phyloP scores from a whole-genome alignment of 768 basidiomycete species.

The Gautieria morchelliformis region DNA sequence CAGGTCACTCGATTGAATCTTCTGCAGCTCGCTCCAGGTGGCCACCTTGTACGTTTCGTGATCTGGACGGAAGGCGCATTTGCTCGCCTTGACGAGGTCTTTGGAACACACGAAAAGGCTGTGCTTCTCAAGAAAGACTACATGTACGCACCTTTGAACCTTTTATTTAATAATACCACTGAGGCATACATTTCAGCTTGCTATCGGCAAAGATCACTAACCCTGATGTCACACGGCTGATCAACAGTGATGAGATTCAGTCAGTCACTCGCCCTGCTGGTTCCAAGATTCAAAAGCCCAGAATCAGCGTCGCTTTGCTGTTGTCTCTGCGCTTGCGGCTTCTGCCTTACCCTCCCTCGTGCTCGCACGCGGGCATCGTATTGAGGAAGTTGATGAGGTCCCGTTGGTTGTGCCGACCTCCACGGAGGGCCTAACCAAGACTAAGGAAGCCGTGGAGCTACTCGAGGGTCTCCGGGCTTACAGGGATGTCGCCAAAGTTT shows the following conservation, averaged over 20 bases:
- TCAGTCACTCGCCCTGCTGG: slow-evolving; percentile 89
- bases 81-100: slow-evolving; percentile 85
- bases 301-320: no score
- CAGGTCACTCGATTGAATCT: slow-evolving; percentile 92
- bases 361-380: no score
- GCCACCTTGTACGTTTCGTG: slow-evolving; percentile 96
- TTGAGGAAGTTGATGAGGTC: no score
- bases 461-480: no score
- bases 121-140: slow-evolving; percentile 85
- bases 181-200: slow-evolving; percentile 38
- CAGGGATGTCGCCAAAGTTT: no score
- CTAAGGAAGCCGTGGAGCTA: no score
- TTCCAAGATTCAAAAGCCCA: slow-evolving; percentile 72
- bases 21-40: slow-evolving; percentile 98
- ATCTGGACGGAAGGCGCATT: slow-evolving; percentile 99
- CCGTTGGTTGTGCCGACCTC: no score
- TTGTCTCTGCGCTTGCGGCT: no score
- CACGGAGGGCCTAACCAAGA: no score
- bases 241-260: slow-evolving; percentile 98
- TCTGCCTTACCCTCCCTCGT: no score
- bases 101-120: slow-evolving; percentile 89
- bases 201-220: slow-evolving; percentile 95
- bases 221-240: slow-evolving; percentile 93
- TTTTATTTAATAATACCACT: not conserved
- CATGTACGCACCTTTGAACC: slow-evolving; percentile 38